A percentile compares a stretch with the other conserved stretches of the same genome.
phyloP scores from a whole-genome alignment of 2,329 filamentous ascomycete genomes.

The Samsoniella hepiali region DNA sequence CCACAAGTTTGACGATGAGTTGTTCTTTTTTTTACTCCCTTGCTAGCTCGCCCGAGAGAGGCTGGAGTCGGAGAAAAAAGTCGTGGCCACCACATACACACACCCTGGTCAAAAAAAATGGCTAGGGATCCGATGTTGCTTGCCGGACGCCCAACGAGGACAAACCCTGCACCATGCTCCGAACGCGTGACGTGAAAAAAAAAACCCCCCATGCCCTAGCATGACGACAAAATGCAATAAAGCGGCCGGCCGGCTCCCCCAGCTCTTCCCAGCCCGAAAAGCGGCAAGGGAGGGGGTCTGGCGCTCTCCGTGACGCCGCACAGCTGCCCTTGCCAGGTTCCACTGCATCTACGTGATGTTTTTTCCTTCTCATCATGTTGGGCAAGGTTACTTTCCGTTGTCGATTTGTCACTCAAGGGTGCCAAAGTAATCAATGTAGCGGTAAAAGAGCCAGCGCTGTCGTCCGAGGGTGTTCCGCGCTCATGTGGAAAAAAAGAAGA shows the following conservation, averaged over 20 bases:
- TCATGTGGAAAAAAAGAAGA: no score
- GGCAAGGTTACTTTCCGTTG: background rate
- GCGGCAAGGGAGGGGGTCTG: background rate
- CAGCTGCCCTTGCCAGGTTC: background rate
- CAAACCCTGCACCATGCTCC: constrained; percentile 13
- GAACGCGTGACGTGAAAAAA: constrained; percentile 17
- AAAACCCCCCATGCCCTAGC: background rate
- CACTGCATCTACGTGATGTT: background rate
- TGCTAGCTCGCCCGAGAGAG: background rate
- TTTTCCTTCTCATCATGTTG: background rate
- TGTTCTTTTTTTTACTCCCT: background rate
- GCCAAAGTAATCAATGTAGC: background rate
- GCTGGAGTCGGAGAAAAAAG: background rate
- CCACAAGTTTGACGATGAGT: background rate
- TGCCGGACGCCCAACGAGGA: constrained; percentile 9
- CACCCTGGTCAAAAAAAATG: constrained; percentile 7
- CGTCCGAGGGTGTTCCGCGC: no score
- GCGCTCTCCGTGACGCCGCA: background rate
- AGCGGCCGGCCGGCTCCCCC: background rate
- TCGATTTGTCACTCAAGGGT: background rate
- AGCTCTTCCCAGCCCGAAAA: background rate
- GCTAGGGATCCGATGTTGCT: constrained; percentile 6
- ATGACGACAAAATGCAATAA: constrained; percentile 9
- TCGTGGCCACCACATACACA: background rate
- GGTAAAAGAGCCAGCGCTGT: background rate